Conservation (phyloP, 2,329 filamentous ascomycete genomes). For the Verticillium tricorpus region DNA sequence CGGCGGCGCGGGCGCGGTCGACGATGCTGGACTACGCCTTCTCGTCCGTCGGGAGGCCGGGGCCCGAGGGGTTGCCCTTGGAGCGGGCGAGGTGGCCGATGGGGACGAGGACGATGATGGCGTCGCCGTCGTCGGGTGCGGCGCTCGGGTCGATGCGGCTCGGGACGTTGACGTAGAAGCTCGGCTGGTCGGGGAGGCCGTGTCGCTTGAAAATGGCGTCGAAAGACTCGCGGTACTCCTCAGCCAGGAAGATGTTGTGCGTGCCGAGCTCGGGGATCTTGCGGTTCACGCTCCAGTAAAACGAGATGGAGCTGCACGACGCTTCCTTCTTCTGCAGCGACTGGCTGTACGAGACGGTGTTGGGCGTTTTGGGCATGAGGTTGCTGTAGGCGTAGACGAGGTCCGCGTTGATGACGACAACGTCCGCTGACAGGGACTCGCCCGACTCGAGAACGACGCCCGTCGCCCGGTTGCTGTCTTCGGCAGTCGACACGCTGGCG, state of each 20-base stretch:
- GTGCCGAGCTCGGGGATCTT: constrained; percentile 59
- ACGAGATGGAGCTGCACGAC: constrained; percentile 70
- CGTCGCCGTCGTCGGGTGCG: constrained; percentile 60
- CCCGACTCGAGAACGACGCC: constrained; percentile 58
- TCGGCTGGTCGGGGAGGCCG: constrained; percentile 61
- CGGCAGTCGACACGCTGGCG: constrained; percentile 45
- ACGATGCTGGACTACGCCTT: constrained; percentile 62
- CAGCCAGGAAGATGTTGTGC: constrained; percentile 75
- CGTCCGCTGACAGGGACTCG: constrained; percentile 55
- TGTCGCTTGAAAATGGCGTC: constrained; percentile 71
- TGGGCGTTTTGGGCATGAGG: constrained; percentile 49
- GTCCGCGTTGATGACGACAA: constrained; percentile 69
- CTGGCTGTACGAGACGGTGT: constrained; percentile 24
- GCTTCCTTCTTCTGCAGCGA: constrained; percentile 44
- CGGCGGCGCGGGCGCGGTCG: constrained; percentile 49
- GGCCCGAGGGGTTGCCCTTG: constrained; percentile 17
- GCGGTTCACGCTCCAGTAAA: constrained; percentile 66
- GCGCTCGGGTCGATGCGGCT: constrained; percentile 64
- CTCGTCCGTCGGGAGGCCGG: constrained; percentile 26
- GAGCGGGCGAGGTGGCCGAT: constrained; percentile 62
- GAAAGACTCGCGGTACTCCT: constrained; percentile 68
- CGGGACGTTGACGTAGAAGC: constrained; percentile 75
- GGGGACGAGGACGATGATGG: constrained; percentile 66
- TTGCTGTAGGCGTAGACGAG: constrained; percentile 71
- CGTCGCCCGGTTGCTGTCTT: constrained; percentile 46